Base-by-base conservation (phyloP, 1,284 basidiomycete genomes). In the Pisolithus thermaeus region DNA sequence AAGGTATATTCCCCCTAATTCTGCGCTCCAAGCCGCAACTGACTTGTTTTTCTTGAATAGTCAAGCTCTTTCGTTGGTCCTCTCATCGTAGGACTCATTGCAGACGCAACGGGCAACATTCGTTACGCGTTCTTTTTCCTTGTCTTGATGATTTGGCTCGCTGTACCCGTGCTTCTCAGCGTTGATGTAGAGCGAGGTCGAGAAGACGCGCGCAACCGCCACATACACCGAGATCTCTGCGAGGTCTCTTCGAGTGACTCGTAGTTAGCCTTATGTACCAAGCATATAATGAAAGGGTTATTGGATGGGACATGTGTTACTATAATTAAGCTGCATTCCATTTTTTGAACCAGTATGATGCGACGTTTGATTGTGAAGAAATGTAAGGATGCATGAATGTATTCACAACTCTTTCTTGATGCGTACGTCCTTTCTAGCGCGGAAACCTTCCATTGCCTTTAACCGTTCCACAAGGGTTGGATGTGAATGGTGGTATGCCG, bases 401-500 rank as follows among this genome's bases (percentile, higher is more conserved):
- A 38, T 36, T 30, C 60, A 65, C 0, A 56, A 37, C 40, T 52
- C 57, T 59, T 74, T 70, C 59, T 70, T 72, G 46, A 55, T 56
- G 30, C 46, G 36, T 22, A 37, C 32, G 0, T 50, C 30, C 6
- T 46, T 55, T 32, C 55, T 57, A 7, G 32, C 49, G 57, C 81
- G 75, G 73, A 81, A 80, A 37, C 70, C 68, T 55, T 94, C 90
- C 52, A 96, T 77, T 6, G 83, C 91, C 59, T 80, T 83, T 59
- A 96, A 73, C 18, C 92, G 77, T 72, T 97, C 92, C 42, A 87
- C 87, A 54, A 97, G 69, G 1, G 92, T 96, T 2, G 92, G 93
- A 69, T 97, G 93, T 47, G 89, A 92, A 70, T 95, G 90, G 66
- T 95, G 90, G 63, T 92, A 95, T 30, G 90, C 89, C 49, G 91